Base-by-base conservation (phyloP, 495 filamentous ascomycete species). In the Paragyromitra xinjiangensis region DNA sequence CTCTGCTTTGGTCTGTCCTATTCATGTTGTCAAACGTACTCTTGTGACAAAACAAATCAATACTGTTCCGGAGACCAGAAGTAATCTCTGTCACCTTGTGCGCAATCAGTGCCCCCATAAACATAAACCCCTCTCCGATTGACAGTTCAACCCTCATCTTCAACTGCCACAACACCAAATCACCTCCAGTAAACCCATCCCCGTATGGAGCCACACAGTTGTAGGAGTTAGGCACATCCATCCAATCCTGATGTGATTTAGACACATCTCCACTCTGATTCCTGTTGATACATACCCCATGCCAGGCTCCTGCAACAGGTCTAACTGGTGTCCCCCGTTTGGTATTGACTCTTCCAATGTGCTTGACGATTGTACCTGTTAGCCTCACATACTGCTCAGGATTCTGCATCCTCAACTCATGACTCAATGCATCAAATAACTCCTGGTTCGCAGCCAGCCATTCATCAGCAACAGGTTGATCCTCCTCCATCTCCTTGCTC, bases 81-180 rank as follows among this genome's bases (percentile, higher is more conserved):
- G 42, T 66, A 6, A 50, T 34, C 42, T 66, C 40, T n/a, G 29
- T 50, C 39, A 66, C 42, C 63, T 50, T 50, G 29, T 66, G 63
- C 9, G 39, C 40, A 29, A 66, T 50, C 19, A 66, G 6, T 3
- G 5, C 22, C n/a, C 62, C 39, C 8, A 22, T 24, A 19, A 66
- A 66, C 19, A 48, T 26, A 19, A 67, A 14, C 7, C 64, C 19
- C 16, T 67, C 44, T 29, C 42, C 64, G 50, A 67, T 34, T 14
- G 14, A 26, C 1, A 67, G 19, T 11, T 51, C 24, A 26, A 66
- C 26, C 19, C 42, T 16, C 44, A 51, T 51, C 9, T 34, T 51
- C 42, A 67, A 16, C 42, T 67, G 42, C 64, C 44, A 67, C 19
- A 67, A 29, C 7, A 67, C 40, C 22, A 51, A 9, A 45, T 69